phyloP scores from a whole-genome alignment of 2,329 filamentous ascomycete genomes.

The Pseudogymnoascus sp. region DNA sequence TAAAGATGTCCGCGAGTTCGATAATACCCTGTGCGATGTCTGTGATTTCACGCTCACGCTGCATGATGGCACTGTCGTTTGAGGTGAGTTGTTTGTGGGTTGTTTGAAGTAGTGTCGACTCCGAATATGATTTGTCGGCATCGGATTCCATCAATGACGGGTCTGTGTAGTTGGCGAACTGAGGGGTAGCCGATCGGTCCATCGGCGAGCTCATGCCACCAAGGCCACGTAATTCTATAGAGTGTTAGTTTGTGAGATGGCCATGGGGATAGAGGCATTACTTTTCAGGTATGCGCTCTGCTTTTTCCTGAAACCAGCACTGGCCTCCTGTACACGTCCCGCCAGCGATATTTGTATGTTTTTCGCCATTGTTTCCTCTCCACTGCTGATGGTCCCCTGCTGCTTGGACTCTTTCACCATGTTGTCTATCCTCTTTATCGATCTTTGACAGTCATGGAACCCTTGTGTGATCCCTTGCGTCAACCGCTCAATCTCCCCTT shows the following conservation, averaged over 20 bases:
- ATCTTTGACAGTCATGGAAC: constrained; percentile 85
- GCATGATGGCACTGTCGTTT: constrained; percentile 78
- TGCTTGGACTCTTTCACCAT: constrained; percentile 79
- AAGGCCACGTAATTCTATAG: constrained; percentile 67
- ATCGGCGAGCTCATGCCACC: constrained; percentile 52
- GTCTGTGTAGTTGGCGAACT: constrained; percentile 59
- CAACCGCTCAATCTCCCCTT: constrained; percentile 80
- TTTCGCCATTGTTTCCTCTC: constrained; percentile 90
- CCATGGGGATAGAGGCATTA: constrained; percentile 36
- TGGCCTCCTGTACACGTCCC: constrained; percentile 81
- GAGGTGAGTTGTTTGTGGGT: constrained; percentile 51
- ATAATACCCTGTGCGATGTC: constrained; percentile 98
- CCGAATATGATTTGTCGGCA: constrained; percentile 85
- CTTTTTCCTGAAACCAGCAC: constrained; percentile 90
- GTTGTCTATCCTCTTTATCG: constrained; percentile 79
- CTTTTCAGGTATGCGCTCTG: constrained; percentile 95
- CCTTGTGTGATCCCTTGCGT: constrained; percentile 84
- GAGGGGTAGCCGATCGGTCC: constrained; percentile 49
- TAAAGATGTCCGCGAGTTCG: constrained; percentile 91
- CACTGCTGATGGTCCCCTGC: constrained; percentile 65
- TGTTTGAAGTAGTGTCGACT: constrained; percentile 71
- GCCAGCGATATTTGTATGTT: constrained; percentile 94
- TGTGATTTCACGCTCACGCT: constrained; percentile 93
- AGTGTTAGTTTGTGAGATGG: constrained; percentile 18
- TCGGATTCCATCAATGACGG: constrained; percentile 90